Conservation (phyloP, 2,329 filamentous ascomycete genomes). For the Colletotrichum ledebouriae region DNA sequence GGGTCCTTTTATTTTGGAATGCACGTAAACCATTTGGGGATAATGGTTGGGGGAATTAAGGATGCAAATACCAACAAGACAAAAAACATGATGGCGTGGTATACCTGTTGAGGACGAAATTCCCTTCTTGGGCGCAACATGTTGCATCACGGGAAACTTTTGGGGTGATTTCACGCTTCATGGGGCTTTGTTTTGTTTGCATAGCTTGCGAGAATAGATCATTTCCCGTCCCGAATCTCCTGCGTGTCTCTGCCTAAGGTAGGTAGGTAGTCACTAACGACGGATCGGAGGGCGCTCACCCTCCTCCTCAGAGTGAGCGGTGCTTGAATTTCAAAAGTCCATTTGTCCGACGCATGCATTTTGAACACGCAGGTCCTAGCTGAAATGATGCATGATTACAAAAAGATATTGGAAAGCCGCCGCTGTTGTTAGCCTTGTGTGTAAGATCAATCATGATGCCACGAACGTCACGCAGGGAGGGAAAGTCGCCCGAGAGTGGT, state of each 20-base stretch:
- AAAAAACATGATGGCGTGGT: slow-evolving; percentile 9
- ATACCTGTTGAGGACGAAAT: slow-evolving; percentile 1
- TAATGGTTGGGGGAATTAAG: neutral
- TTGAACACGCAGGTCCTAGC: no score
- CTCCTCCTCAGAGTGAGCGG: no score
- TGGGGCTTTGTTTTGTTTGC: neutral
- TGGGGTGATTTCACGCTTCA: neutral
- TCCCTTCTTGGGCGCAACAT: neutral
- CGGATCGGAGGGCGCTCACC: no score
- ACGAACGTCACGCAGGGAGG: neutral
- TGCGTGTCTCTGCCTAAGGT: no score
- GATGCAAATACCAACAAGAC: neutral
- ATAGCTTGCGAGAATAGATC: slow-evolving; percentile 37
- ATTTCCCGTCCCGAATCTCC: neutral
- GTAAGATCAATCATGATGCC: neutral
- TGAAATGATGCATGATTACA: no score
- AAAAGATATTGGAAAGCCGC: no score
- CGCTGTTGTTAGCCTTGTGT: no score
- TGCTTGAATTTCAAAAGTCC: no score
- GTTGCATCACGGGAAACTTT: slow-evolving; percentile 2
- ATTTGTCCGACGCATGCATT: no score
- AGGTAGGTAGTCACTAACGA: no score
- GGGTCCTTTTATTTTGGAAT: neutral
- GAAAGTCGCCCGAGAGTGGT: neutral
- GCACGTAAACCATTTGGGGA: neutral